phyloP scores from a whole-genome alignment of 768 basidiomycete species.

The Baorangia bicolor region DNA sequence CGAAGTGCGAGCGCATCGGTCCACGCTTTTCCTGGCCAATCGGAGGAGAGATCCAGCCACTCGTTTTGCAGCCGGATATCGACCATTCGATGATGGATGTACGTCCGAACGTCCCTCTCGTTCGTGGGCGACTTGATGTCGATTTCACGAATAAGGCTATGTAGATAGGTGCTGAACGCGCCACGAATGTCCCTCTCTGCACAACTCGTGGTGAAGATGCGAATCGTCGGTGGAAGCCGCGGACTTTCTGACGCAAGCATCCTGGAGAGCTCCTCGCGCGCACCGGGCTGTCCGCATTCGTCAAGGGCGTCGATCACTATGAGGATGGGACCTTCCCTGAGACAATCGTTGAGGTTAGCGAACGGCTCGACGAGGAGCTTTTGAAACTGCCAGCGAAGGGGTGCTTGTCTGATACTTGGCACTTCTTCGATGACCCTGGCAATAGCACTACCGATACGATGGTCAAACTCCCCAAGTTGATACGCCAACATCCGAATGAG shows the following conservation, averaged over 20 bases:
- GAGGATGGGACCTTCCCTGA: slow-evolving; percentile 28
- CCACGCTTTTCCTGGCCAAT: slow-evolving; percentile 30
- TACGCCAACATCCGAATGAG: slow-evolving; percentile 37
- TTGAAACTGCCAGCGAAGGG: slow-evolving; percentile 33
- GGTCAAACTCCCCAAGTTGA: slow-evolving; percentile 34
- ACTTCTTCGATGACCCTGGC: slow-evolving; percentile 23
- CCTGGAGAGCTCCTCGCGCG: slow-evolving; percentile 30
- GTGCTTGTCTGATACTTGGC: slow-evolving; percentile 31
- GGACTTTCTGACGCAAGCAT: slow-evolving; percentile 26
- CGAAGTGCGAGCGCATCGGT: slow-evolving; percentile 22
- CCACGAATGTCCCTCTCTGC: slow-evolving; percentile 30
- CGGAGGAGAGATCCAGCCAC: slow-evolving; percentile 23
- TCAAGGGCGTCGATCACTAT: slow-evolving; percentile 38
- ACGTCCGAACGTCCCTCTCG: slow-evolving; percentile 25
- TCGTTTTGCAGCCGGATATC: slow-evolving; percentile 28
- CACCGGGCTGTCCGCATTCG: slow-evolving; percentile 28
- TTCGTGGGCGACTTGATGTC: slow-evolving; percentile 29
- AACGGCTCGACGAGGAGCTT: slow-evolving; percentile 35
- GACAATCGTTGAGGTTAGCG: slow-evolving; percentile 10
- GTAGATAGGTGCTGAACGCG: slow-evolving; percentile 6
- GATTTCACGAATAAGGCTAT: slow-evolving; percentile 22
- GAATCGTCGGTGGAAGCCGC: slow-evolving; percentile 23
- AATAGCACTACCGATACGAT: slow-evolving; percentile 28
- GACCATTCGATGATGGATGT: slow-evolving; percentile 26
- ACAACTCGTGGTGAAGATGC: slow-evolving; percentile 34